These are phyloP conservation scores for Magnusiomyces magnusii DNA, from an alignment of 1,139 yeast species.

Conservation along the genomic window DNA sequence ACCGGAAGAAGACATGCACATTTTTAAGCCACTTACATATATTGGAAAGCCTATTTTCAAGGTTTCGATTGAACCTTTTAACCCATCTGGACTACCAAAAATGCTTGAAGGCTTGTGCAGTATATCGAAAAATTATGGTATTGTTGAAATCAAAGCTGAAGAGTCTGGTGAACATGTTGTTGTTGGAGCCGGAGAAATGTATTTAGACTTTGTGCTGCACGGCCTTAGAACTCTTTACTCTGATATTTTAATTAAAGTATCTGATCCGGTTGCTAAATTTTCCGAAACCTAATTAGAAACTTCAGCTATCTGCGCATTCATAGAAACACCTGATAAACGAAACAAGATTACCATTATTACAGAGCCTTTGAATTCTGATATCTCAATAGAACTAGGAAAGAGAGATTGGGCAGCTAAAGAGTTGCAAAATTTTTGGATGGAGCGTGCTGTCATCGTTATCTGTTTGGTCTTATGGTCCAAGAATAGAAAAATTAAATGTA, in stretches of 20 bases:
- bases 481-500: constrained; percentile 48
- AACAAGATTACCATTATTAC: constrained; percentile 65
- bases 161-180: constrained; percentile 85
- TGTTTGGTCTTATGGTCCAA: constrained; percentile 74
- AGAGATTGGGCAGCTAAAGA: constrained; percentile 33
- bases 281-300: constrained; percentile 67
- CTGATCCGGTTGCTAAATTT: constrained; percentile 77
- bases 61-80: constrained; percentile 73
- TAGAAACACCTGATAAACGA: constrained; percentile 48
- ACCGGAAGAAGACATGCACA: constrained; percentile 24
- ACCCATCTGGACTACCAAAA: constrained; percentile 71
- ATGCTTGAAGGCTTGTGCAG: constrained; percentile 60
- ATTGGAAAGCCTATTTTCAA: constrained; percentile 58
- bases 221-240: constrained; percentile 61
- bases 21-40: constrained; percentile 41
- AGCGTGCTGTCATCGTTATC: constrained; percentile 79
- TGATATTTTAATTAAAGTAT: constrained; percentile 65
- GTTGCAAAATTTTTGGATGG: constrained; percentile 59
- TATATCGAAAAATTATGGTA: constrained; percentile 56
- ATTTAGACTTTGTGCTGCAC: constrained; percentile 74
- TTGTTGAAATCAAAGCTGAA: constrained; percentile 62
- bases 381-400: constrained; percentile 33
- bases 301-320: constrained; percentile 60
- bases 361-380: constrained; percentile 57
- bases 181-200: constrained; percentile 80